Conservation (phyloP, 208 protist genomes). For the Leishmania lainsoni region DNA sequence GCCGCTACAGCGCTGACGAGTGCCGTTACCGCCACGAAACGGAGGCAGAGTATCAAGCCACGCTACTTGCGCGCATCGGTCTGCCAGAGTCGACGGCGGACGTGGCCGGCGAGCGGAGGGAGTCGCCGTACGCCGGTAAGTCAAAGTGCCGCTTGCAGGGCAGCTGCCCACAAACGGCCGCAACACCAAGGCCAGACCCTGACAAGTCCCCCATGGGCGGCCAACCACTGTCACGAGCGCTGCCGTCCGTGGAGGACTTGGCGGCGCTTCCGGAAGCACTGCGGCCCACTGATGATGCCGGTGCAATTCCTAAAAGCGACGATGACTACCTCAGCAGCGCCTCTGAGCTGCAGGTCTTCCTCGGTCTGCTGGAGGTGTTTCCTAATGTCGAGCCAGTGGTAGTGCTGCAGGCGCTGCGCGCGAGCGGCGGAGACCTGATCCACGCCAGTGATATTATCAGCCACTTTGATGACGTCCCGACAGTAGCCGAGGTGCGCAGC, state of each 20-base stretch:
- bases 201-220: background rate
- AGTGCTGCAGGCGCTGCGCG: conserved; percentile 64
- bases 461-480: conserved; percentile 15
- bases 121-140: background rate
- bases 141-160: conserved; percentile 7
- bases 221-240: background rate
- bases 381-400: conserved; percentile 45
- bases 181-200: background rate
- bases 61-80: conserved; percentile 15
- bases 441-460: conserved; percentile 41
- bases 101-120: background rate
- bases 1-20: conserved; percentile 38
- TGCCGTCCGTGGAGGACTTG: conserved; percentile 14
- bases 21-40: conserved; percentile 76
- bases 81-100: background rate
- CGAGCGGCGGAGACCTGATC: conserved; percentile 40
- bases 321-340: conserved; percentile 6
- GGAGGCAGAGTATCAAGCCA: conserved; percentile 40
- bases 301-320: background rate
- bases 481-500: conserved; percentile 12
- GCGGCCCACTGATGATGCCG: background rate
- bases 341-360: conserved; percentile 44
- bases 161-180: too few relatives aligned
- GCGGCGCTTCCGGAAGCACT: background rate
- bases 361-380: conserved; percentile 60